phyloP scores from a whole-genome alignment of 1,284 basidiomycete genomes.

The Garcileccinum viscosum region DNA sequence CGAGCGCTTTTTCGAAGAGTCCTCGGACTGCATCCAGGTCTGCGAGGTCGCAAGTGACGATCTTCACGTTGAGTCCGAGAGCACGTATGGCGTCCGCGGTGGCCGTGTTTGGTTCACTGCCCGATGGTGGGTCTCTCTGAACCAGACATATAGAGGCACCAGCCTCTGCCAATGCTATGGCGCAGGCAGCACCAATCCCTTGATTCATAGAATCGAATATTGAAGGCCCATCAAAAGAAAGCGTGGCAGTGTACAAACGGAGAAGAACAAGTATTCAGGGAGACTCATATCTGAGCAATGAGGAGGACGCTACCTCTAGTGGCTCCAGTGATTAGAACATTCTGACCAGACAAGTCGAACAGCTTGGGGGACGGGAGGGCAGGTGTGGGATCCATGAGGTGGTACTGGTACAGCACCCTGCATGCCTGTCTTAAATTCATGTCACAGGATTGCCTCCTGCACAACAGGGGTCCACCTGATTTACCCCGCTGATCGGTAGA shows the following conservation, averaged over 20 bases:
- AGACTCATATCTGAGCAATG: conserved; percentile 25
- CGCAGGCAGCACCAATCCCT: conserved; percentile 80
- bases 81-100: conserved; percentile 63
- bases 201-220: conserved; percentile 32
- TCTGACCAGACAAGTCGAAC: conserved; percentile 66
- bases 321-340: conserved; percentile 74
- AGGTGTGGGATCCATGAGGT: conserved; percentile 52
- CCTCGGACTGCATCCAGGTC: conserved; percentile 70
- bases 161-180: conserved; percentile 75
- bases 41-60: conserved; percentile 80
- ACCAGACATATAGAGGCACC: conserved; percentile 86
- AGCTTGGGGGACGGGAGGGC: conserved; percentile 53
- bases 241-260: conserved; percentile 21
- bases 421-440: conserved; percentile 34
- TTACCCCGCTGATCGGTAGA: conserved; percentile 38
- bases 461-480: conserved; percentile 20
- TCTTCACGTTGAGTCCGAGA: conserved; percentile 49
- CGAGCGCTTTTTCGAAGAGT: conserved; percentile 70
- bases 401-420: conserved; percentile 7
- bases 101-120: conserved; percentile 53
- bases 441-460: conserved; percentile 1
- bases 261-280: conserved; percentile 7
- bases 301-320: conserved; percentile 58
- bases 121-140: conserved; percentile 55
- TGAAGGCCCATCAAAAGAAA: conserved; percentile 16